phyloP scores from a whole-genome alignment of 2,329 filamentous ascomycete species.

The Neophaeococcomyces aloes region DNA sequence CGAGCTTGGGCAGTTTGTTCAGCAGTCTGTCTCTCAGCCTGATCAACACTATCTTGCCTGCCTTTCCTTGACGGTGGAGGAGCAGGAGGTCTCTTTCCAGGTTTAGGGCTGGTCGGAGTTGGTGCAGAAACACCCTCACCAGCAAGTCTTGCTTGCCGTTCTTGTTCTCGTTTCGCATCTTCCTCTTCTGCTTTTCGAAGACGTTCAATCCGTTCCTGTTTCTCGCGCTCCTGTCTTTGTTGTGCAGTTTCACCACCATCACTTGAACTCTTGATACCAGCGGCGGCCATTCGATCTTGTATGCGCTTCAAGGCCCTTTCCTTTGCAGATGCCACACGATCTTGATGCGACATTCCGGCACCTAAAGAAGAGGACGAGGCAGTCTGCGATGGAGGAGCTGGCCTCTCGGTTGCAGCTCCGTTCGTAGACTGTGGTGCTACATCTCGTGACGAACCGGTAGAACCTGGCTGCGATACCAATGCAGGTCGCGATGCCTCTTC shows the following conservation, averaged over 20 bases:
- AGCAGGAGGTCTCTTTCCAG: constrained; percentile 54
- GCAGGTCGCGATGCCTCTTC: constrained; percentile 53
- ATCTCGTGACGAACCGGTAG: constrained; percentile 32
- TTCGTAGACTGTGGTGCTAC: constrained; percentile 47
- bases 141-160: constrained; percentile 71
- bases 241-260: constrained; percentile 71
- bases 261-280: constrained; percentile 74
- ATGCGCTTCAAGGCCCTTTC: constrained; percentile 95
- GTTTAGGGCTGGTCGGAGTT: constrained; percentile 33
- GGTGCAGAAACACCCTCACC: constrained; percentile 61
- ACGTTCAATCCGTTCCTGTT: constrained; percentile 75
- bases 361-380: constrained; percentile 58
- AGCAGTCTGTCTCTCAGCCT: constrained; percentile 47
- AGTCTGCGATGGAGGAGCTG: constrained; percentile 36
- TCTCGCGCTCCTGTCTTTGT: constrained; percentile 81
- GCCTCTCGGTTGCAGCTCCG: constrained; percentile 24
- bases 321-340: constrained; percentile 90
- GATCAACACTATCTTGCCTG: constrained; percentile 42
- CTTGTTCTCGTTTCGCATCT: constrained; percentile 75
- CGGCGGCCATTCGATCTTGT: constrained; percentile 85
- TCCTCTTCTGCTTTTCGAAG: constrained; percentile 86
- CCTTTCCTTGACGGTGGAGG: constrained; percentile 68
- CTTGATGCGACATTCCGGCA: constrained; percentile 80
- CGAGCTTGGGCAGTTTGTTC: constrained; percentile 46
- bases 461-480: constrained; percentile 38